A percentile compares a stretch with the other conserved stretches of the same genome.
These are phyloP conservation scores for Ramaria rubella DNA, from an alignment of 768 basidiomycete species.

Conservation along the genomic window DNA sequence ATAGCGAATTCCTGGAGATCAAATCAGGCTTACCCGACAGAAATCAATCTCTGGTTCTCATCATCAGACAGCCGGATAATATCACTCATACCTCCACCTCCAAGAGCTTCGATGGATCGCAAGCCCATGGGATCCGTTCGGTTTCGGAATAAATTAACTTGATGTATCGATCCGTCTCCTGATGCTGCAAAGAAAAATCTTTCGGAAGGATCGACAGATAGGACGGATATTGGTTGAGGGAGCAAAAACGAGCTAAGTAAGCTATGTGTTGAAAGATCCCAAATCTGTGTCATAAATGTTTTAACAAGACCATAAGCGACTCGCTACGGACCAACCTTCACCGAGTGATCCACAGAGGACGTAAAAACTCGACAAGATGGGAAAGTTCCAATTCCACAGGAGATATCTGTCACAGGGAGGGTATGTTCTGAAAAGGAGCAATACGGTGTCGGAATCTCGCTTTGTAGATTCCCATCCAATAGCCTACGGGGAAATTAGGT, in stretches of 20 bases:
- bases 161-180: constrained; percentile 64
- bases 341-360: constrained; percentile 80
- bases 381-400: constrained; percentile 73
- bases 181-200: constrained; percentile 86
- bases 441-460: constrained; percentile 69
- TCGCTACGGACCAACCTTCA: constrained; percentile 56
- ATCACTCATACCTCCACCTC: constrained; percentile 65
- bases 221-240: constrained; percentile 60
- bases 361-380: constrained; percentile 74
- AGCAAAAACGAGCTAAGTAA: constrained; percentile 86
- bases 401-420: constrained; percentile 76
- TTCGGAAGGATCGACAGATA: constrained; percentile 81
- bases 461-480: constrained; percentile 66
- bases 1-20: too few species aligned
- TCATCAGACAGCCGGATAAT: constrained; percentile 60
- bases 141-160: constrained; percentile 71
- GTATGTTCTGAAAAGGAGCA: constrained; percentile 88
- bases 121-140: constrained; percentile 48
- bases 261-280: constrained; percentile 69
- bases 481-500: constrained; percentile 40
- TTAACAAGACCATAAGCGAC: constrained; percentile 8
- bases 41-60: constrained; percentile 58
- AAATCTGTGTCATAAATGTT: constrained; percentile 45
- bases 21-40: constrained; percentile 57
- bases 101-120: constrained; percentile 54